Conservation (phyloP, 768 basidiomycete species). For the Auricularia sp. region DNA sequence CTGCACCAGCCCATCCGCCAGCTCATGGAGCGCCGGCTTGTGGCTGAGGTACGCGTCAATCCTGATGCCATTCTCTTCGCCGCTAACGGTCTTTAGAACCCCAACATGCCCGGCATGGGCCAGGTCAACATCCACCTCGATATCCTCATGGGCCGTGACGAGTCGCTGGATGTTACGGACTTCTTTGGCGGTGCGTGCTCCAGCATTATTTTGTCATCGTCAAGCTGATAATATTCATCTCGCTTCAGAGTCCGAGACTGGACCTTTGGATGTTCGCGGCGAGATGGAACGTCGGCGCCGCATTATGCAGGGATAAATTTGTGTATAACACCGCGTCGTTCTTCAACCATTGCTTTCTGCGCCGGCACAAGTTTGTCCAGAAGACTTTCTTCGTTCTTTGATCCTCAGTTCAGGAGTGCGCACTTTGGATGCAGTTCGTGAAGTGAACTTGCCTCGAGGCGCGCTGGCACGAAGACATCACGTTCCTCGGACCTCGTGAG, state of each 20-base stretch:
- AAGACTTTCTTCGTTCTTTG: too few relatives aligned
- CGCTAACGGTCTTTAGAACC: conserved; percentile 33
- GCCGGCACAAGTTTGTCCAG: too few relatives aligned
- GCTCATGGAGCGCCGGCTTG: conserved; percentile 91
- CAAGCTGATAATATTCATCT: conserved; percentile 4
- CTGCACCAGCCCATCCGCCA: conserved; percentile 81
- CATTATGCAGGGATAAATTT: conserved; percentile 14
- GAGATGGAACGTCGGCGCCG: conserved; percentile 57
- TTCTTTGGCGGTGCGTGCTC: conserved; percentile 59
- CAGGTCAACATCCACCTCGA: conserved; percentile 76
- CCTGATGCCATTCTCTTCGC: conserved; percentile 2
- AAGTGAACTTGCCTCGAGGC: too few relatives aligned
- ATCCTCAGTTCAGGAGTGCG: too few relatives aligned
- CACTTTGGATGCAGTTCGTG: too few relatives aligned
- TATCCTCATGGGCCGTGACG: conserved; percentile 88
- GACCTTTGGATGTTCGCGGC: conserved; percentile 46
- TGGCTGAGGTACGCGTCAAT: conserved; percentile 48
- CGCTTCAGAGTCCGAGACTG: conserved; percentile 43
- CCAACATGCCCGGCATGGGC: conserved; percentile 53
- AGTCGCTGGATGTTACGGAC: conserved; percentile 66
- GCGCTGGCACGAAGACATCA: too few relatives aligned
- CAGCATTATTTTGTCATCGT: background rate
- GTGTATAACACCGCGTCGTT: background rate
- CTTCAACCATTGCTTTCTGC: too few relatives aligned
- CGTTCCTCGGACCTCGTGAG: too few relatives aligned